Conservation (phyloP, 805 yeast species). For the Hemisphaericaspora nanyangensis region DNA sequence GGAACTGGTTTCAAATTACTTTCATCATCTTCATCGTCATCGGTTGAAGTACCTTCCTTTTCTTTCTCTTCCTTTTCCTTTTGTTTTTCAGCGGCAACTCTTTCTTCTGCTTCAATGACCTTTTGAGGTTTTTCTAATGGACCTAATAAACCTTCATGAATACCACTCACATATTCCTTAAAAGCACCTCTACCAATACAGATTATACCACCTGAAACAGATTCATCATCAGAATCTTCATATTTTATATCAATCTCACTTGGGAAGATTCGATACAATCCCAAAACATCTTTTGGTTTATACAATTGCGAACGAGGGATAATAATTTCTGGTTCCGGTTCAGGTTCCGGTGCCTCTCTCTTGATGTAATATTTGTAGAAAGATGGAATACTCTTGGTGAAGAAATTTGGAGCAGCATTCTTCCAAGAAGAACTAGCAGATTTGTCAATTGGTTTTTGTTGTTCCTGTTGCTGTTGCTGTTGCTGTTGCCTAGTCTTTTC, state of each 20-base stretch:
- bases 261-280: conserved; percentile 44
- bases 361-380: not conserved
- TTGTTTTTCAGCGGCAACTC: conserved; percentile 10
- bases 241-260: conserved; percentile 39
- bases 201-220: conserved; percentile 79
- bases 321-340: conserved; percentile 22
- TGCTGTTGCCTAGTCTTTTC: conserved; percentile 5
- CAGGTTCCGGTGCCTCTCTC: conserved; percentile 14
- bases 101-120: conserved; percentile 16
- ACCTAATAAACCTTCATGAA: conserved; percentile 93
- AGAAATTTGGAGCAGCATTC: conserved; percentile 10
- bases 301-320: conserved; percentile 34
- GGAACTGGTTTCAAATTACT: conserved; percentile 42
- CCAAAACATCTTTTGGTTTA: conserved; percentile 47
- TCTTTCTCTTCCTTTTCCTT: conserved; percentile 29
- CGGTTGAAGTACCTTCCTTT: conserved; percentile 15
- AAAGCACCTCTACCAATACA: conserved; percentile 95
- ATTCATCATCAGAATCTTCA: conserved; percentile 40
- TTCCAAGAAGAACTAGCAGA: conserved; percentile 9
- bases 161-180: conserved; percentile 85
- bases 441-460: conserved; percentile 11
- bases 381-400: conserved; percentile 16
- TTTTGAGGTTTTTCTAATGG: conserved; percentile 56
- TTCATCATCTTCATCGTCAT: conserved; percentile 11
- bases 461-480: conserved; percentile 5